phyloP scores from a whole-genome alignment of 345 rosid genomes.

The Pseudoturritis turrita region DNA sequence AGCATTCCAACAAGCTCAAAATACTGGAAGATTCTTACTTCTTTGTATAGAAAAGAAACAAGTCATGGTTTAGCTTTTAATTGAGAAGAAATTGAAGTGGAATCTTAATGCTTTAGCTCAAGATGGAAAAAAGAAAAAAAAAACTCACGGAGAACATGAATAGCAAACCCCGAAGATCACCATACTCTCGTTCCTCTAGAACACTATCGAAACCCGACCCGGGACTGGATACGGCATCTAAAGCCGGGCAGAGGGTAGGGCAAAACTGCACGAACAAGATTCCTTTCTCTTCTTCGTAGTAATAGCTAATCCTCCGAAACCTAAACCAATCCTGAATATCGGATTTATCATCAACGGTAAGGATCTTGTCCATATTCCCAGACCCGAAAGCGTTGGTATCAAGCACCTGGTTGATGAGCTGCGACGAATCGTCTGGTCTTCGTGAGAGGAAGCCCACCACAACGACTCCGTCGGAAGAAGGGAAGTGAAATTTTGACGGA shows the following conservation, averaged over 20 bases:
- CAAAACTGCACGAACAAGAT: conserved; percentile 58
- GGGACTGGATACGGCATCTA: conserved; percentile 22
- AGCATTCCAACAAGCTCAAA: neutral
- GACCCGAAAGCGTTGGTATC: conserved; percentile 69
- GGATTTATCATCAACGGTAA: conserved; percentile 39
- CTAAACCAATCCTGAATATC: conserved; percentile 58
- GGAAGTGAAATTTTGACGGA: conserved; percentile 27
- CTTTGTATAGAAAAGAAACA: neutral
- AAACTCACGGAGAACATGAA: conserved; percentile 84
- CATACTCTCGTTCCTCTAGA: conserved; percentile 61
- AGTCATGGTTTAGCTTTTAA: neutral
- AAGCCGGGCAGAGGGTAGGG: conserved; percentile 50
- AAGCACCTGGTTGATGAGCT: conserved; percentile 60
- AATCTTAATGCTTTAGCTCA: neutral
- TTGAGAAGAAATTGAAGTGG: neutral
- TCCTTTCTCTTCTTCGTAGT: conserved; percentile 66
- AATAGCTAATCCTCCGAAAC: conserved; percentile 58
- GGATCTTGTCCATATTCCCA: conserved; percentile 39
- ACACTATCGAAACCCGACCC: conserved; percentile 42
- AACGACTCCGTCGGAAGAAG: conserved; percentile 45
- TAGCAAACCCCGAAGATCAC: conserved; percentile 80
- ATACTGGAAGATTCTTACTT: neutral
- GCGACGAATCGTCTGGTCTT: conserved; percentile 48
- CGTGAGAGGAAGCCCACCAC: conserved; percentile 72
- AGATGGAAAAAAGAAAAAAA: neutral